phyloP scores from a whole-genome alignment of 1,284 basidiomycete genomes.

The Cystobasidium pallidum region DNA sequence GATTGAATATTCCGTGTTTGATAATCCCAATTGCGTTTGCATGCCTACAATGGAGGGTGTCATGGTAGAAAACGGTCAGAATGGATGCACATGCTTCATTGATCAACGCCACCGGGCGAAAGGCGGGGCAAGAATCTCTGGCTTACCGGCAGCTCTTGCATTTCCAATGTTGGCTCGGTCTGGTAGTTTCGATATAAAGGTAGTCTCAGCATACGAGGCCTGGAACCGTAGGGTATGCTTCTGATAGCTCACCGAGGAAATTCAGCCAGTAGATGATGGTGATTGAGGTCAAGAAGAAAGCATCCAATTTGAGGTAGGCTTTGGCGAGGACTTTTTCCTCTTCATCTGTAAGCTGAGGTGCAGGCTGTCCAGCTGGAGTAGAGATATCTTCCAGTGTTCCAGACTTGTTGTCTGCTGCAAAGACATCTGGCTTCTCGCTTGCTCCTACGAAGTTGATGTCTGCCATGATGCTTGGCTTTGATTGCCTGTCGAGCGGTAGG shows the following conservation, averaged over 20 bases:
- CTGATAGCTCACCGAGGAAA: slow-evolving; percentile 28
- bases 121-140: slow-evolving; percentile 48
- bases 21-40: slow-evolving; percentile 62
- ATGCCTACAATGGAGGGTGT: too few species aligned
- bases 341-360: background rate
- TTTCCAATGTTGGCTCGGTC: slow-evolving; percentile 44
- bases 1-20: slow-evolving; percentile 63
- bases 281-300: slow-evolving; percentile 30
- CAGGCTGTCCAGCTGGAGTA: background rate
- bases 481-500: too few species aligned
- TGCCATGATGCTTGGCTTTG: slow-evolving; percentile 29
- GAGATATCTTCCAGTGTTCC: slow-evolving; percentile 6
- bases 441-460: slow-evolving; percentile 21
- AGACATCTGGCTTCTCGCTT: slow-evolving; percentile 14
- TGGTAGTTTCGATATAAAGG: background rate
- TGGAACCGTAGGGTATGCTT: background rate
- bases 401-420: slow-evolving; percentile 4
- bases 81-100: slow-evolving; percentile 58
- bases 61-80: too few species aligned
- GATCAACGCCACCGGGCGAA: background rate
- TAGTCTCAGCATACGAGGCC: background rate
- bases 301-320: slow-evolving; percentile 28
- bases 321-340: slow-evolving; percentile 20
- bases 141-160: slow-evolving; percentile 27
- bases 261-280: slow-evolving; percentile 42